Base-by-base conservation (phyloP, 257 asterid species). In the Apocynum venetum region DNA sequence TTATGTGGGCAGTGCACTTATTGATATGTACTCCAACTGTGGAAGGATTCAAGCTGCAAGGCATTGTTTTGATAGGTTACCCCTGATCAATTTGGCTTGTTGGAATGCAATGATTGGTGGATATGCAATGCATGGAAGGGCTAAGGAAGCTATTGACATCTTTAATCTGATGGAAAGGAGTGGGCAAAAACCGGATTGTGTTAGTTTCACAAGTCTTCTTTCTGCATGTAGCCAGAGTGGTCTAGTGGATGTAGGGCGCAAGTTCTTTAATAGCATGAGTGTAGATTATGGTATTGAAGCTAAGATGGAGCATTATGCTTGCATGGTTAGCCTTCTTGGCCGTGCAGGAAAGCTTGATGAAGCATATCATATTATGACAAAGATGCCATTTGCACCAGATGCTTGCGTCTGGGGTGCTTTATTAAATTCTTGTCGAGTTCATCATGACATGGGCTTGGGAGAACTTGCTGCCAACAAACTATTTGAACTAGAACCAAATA, bases 381-480 rank as follows among this genome's bases (percentile, higher is more conserved):
- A 86, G 75, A 94, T 94, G 97, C 91, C 96, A n/a, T 81, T 88
- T 71, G 90, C 84, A 82, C 89, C 98, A 0, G 98, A 94, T 83
- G 90, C 93, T 73, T 94, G 98, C 68, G 93, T 92, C 15, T 94
- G 98, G 98, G 97, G 98, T 80, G 93, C 98, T 46, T 83, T 94
- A 70, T 83, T 94, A 72, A 89, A 94, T 86, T 89, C 98, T 55
- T 91, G 97, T 82, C 86, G 94, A 80, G 88, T 89, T 78, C 97
- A 92, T 71, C 91, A 83, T 74, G 84, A 87, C 69, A 72, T 81
- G 89, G 77, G 78, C 75, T 81, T 94, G 83, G 97, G 96, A 52
- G 96, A 92, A 89, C 72, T 94, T 60, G 97, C 98, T 35, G 97
- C 98, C 53, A 67, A 79, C 40, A 89, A 83, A 49, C 86, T 94